Evolutionary conservation across 73 alveolate genomes (phyloP), one percentile per base, ranked within the genome.

Genomic region (Tetrahymena malaccensis): DNA sequence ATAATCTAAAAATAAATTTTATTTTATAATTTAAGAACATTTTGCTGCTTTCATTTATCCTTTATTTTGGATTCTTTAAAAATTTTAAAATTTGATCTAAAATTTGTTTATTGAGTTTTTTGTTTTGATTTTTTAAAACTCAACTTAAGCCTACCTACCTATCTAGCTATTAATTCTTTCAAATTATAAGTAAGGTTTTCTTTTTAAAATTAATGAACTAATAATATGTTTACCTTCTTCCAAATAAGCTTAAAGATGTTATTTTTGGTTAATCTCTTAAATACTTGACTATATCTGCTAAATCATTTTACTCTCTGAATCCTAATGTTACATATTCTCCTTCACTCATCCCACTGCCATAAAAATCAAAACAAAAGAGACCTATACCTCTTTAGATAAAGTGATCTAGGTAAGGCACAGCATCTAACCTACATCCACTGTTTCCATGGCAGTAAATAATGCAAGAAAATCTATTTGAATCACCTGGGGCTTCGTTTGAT

Each of bases 311-410:
- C 31, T 70, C 89, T 70, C 31, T 70, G 31, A 70, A 70, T 25
- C 96, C 96, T 38, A 94, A 94, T n/a, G 96, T 70, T 83, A 94
- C 96, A 35, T 94, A 94, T 43, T 94, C 95, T 8, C 96, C 96
- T 85, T 94, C 96, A 6, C 93, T 37, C 55, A 94, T 44, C 5
- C 96, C 96, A 27, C 95, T 58, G 7, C 96, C 96, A 25, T 55
- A 37, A 94, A 94, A 94, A 43, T 94, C 96, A 27, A 94, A 94
- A 37, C 95, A 35, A 27, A 94, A 94, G 34, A 94, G 94, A 43
- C 95, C 43, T 22, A 94, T 84, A 34, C 83, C 96, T 43, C 55
- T 55, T 33, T 94, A 43, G 43, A 94, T 58, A 25, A 94, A 34
- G 25, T 44, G 43, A 35, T 94, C 85, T 34, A 94, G 33, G 34